These are phyloP conservation scores for Yamadazyma dushanensis DNA, from an alignment of 1,139 yeast genomes.

Conservation along the genomic window DNA sequence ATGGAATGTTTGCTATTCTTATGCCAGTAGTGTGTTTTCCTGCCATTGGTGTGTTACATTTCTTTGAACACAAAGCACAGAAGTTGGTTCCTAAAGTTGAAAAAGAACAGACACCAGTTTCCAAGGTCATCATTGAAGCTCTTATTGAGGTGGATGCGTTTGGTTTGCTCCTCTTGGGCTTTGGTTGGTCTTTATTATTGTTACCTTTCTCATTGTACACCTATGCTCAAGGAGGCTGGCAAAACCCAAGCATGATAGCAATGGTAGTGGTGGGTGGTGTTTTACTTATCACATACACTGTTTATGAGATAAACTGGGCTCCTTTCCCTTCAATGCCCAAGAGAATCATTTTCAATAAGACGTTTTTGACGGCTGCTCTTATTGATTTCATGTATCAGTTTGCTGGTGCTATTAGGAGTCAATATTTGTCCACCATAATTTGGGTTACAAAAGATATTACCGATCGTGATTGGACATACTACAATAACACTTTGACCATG, in stretches of 20 bases:
- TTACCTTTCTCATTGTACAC: constrained; percentile 33
- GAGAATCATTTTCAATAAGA: constrained; percentile 28
- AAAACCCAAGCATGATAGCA: constrained; percentile 36
- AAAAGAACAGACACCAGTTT: constrained; percentile 4
- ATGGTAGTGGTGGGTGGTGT: constrained; percentile 35
- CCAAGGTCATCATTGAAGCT: constrained; percentile 4
- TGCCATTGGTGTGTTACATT: constrained; percentile 25
- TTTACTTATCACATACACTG: constrained; percentile 22
- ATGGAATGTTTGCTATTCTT: constrained; percentile 38
- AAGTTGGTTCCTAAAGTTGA: constrained; percentile 6
- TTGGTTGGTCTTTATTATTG: constrained; percentile 33
- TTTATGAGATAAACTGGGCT: constrained; percentile 27
- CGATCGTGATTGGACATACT: constrained; percentile 30
- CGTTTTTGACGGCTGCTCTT: constrained; percentile 27
- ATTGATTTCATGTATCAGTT: constrained; percentile 14
- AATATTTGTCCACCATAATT: constrained; percentile 15
- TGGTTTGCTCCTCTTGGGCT: constrained; percentile 33
- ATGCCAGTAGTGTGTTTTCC: constrained; percentile 31
- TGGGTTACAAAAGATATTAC: constrained; percentile 25
- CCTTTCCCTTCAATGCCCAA: constrained; percentile 35
- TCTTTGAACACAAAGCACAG: constrained; percentile 23
- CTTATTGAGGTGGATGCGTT: constrained; percentile 28
- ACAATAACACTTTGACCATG: constrained; percentile 31
- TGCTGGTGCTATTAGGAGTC: constrained; percentile 21
- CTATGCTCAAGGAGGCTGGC: constrained; percentile 27